These are phyloP conservation scores for Kazachstania bromeliacearum DNA, from an alignment of 805 yeast species.

Conservation along the genomic window DNA sequence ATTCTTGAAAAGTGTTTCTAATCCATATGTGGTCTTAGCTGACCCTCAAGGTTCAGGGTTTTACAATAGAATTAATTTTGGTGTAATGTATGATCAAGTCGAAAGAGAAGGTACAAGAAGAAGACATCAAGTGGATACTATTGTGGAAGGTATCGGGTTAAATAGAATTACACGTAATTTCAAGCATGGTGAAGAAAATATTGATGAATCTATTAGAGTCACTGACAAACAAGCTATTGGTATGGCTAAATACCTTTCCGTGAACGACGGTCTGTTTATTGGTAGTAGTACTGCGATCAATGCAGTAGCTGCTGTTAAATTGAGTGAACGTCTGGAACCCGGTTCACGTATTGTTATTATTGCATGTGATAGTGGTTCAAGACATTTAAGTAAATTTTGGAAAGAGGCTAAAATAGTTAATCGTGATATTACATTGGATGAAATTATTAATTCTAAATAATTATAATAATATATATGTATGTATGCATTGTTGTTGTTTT, in stretches of 20 bases:
- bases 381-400: conserved; percentile 93
- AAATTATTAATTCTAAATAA: conserved; percentile 18
- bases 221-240: conserved; percentile 69
- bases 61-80: conserved; percentile 71
- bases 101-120: conserved; percentile 91
- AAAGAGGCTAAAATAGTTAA: conserved; percentile 43
- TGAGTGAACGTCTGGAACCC: conserved; percentile 40
- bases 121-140: conserved; percentile 92
- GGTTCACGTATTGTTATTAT: conserved; percentile 72
- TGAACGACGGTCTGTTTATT: conserved; percentile 79
- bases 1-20: conserved; percentile 47
- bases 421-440: conserved; percentile 28
- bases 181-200: conserved; percentile 52
- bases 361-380: conserved; percentile 85
- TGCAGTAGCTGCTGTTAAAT: conserved; percentile 75
- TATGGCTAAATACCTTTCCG: conserved; percentile 80
- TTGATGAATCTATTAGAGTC: conserved; percentile 76
- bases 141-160: conserved; percentile 89
- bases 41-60: conserved; percentile 97
- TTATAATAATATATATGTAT: background rate
- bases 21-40: conserved; percentile 56
- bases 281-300: conserved; percentile 93
- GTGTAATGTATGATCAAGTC: conserved; percentile 85
- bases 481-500: too few relatives aligned
- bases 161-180: conserved; percentile 82